Conservation (phyloP, 495 filamentous ascomycete species). For the Podospora anserina region DNA sequence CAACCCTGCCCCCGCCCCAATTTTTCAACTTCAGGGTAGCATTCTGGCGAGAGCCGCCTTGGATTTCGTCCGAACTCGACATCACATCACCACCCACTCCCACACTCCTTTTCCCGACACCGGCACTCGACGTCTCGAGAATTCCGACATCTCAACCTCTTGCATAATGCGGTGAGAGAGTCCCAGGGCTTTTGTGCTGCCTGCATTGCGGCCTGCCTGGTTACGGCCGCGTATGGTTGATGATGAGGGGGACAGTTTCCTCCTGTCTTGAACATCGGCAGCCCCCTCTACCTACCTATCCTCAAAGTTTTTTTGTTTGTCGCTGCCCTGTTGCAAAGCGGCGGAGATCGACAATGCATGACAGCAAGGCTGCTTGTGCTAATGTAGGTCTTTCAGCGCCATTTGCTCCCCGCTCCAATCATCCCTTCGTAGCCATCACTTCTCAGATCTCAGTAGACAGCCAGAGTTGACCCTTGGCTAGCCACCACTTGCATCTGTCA, state of each 20-base stretch:
- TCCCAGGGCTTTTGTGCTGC: neutral
- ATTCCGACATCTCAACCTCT: neutral
- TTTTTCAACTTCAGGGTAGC: neutral
- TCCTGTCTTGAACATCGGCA: neutral
- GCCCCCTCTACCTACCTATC: neutral
- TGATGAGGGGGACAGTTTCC: neutral
- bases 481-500: neutral
- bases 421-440: neutral
- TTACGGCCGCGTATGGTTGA: neutral
- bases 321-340: neutral
- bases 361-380: slow-evolving; percentile 1
- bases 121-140: neutral
- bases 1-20: neutral
- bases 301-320: neutral
- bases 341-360: slow-evolving; percentile 2
- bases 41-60: neutral
- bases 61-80: neutral
- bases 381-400: neutral
- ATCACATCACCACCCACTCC: neutral
- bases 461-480: neutral
- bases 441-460: neutral
- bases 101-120: neutral
- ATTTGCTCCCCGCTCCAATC: neutral
- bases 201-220: neutral
- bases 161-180: neutral